Conservation (phyloP, 2,329 filamentous ascomycete genomes). For the Colletotrichum sp. region DNA sequence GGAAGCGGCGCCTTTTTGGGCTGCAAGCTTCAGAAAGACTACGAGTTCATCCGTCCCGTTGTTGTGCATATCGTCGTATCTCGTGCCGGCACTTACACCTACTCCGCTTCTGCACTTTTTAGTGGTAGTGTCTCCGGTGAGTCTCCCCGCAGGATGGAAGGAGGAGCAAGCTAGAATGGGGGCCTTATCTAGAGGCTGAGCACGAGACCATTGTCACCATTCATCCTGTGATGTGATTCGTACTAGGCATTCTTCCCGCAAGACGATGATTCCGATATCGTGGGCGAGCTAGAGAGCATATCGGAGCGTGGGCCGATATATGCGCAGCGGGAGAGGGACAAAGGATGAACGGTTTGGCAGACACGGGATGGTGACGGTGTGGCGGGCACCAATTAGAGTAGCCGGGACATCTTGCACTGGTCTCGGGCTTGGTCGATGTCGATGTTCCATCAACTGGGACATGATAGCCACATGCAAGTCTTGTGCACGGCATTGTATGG, state of each 20-base stretch:
- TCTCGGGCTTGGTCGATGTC: neutral
- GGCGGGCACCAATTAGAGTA: slow-evolving; percentile 8
- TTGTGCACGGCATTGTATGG: neutral
- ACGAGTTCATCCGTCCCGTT: neutral
- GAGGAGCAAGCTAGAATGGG: neutral
- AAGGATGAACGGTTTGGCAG: neutral
- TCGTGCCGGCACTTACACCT: neutral
- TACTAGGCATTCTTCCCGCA: neutral
- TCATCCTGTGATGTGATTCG: neutral
- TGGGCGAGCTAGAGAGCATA: neutral
- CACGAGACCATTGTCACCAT: neutral
- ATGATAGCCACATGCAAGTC: slow-evolving; percentile 3
- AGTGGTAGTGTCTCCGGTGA: neutral
- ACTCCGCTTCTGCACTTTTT: neutral
- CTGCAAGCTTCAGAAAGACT: neutral
- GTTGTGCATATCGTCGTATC: neutral
- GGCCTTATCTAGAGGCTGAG: neutral
- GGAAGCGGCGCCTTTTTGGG: neutral
- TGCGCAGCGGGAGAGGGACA: neutral
- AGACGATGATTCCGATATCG: neutral
- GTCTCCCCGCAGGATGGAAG: neutral
- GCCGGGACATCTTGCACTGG: neutral
- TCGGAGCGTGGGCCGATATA: neutral
- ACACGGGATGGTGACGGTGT: neutral
- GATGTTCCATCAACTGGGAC: neutral